These are phyloP conservation scores for Skeletonema costatum DNA, from an alignment of 108 stramenopile species.

Conservation along the genomic window DNA sequence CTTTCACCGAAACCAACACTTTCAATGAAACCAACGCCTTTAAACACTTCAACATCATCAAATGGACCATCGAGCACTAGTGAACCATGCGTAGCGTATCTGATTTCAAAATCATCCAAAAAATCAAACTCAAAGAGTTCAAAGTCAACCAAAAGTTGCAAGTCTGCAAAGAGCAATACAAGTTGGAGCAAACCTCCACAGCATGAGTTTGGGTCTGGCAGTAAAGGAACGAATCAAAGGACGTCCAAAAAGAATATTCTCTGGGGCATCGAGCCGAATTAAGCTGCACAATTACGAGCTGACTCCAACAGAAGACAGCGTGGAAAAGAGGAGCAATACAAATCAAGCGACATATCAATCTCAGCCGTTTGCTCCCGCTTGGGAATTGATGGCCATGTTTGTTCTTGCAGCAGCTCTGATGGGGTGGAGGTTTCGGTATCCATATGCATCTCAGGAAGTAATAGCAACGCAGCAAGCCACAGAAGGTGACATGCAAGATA, in stretches of 20 bases:
- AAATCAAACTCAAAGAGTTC: background rate
- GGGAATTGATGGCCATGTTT: background rate
- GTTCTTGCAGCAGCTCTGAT: background rate
- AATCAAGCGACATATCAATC: background rate
- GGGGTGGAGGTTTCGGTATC: background rate
- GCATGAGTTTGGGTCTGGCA: background rate
- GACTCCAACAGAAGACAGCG: background rate
- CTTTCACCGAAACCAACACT: too few species aligned
- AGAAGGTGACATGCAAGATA: background rate
- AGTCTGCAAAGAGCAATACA: background rate
- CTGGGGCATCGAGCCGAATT: background rate
- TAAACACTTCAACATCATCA: background rate
- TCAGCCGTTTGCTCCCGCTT: background rate
- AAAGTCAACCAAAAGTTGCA: background rate
- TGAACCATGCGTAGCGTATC: background rate
- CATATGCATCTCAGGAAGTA: background rate
- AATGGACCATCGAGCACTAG: background rate
- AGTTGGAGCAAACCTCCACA: background rate
- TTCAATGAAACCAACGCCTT: too few species aligned
- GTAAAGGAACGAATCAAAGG: background rate
- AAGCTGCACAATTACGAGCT: background rate
- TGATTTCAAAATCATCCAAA: background rate
- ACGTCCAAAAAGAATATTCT: background rate
- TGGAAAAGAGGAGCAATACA: background rate
- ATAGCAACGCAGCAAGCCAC: background rate